Conservation (phyloP, 495 filamentous ascomycete species). For the Xylaria sp. region DNA sequence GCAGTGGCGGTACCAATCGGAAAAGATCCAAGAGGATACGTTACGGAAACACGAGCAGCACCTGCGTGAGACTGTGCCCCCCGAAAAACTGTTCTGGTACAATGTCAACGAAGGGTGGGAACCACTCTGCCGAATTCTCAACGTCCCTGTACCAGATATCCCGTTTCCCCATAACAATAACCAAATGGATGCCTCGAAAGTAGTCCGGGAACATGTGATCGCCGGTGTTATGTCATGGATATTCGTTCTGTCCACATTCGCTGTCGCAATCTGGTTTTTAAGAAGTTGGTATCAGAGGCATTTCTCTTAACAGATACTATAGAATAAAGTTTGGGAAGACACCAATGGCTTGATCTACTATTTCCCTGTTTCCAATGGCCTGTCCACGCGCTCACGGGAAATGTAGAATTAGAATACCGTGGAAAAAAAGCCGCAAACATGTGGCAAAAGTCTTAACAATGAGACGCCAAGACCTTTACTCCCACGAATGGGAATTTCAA, state of each 20-base stretch:
- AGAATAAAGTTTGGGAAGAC: constrained; percentile 15
- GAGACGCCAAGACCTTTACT: neutral
- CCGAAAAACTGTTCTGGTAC: constrained; percentile 52
- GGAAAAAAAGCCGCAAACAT: neutral
- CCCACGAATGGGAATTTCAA: neutral
- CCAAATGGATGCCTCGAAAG: constrained; percentile 37
- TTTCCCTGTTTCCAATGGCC: neutral
- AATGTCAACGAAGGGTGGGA: constrained; percentile 54
- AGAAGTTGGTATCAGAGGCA: constrained; percentile 27
- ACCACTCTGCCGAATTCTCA: constrained; percentile 48
- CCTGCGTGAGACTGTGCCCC: constrained; percentile 43
- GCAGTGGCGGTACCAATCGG: constrained; percentile 40
- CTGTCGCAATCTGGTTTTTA: constrained; percentile 34
- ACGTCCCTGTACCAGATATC: constrained; percentile 44
- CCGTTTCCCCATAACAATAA: constrained; percentile 49
- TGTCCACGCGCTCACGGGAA: neutral
- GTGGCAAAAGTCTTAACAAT: neutral
- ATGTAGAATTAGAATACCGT: neutral
- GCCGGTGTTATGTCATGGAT: constrained; percentile 37
- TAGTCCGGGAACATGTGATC: constrained; percentile 35
- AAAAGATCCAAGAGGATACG: constrained; percentile 41
- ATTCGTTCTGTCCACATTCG: constrained; percentile 36
- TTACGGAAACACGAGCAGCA: constrained; percentile 47
- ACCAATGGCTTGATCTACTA: neutral
- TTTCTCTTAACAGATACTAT: constrained; percentile 19